Evolutionary conservation across 2,329 filamentous ascomycete species (phyloP).

Genomic region (Neonectria ditissima): DNA sequence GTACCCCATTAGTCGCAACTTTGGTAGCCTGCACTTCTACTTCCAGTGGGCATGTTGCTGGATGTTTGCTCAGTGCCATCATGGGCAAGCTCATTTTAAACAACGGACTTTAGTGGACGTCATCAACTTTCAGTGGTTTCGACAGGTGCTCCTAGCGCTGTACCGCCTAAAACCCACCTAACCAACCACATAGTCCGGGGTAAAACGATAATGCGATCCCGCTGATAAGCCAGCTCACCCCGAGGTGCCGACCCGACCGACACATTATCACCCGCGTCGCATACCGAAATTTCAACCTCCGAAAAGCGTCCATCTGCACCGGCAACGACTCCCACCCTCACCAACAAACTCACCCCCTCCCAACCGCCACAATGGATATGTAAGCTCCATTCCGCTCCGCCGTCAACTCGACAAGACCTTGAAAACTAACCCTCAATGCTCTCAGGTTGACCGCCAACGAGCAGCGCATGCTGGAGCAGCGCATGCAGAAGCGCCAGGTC

Average conservation of each 20-base stretch:
- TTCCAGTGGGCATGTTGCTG: too few species aligned
- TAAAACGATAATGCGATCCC: slow-evolving; percentile 49
- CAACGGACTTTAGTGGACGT: neutral
- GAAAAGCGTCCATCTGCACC: slow-evolving; percentile 30
- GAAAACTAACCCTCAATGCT: slow-evolving; percentile 32
- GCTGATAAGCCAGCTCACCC: slow-evolving; percentile 41
- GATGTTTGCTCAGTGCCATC: neutral
- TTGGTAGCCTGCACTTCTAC: too few species aligned
- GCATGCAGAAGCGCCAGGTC: slow-evolving; percentile 98
- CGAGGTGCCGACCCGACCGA: slow-evolving; percentile 23
- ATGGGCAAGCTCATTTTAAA: too few species aligned
- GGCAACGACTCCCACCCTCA: slow-evolving; percentile 21
- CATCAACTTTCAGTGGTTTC: neutral
- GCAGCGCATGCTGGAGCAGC: slow-evolving; percentile 91
- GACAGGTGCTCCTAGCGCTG: neutral
- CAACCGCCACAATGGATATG: slow-evolving; percentile 47
- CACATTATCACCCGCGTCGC: slow-evolving; percentile 35
- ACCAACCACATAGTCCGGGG: slow-evolving; percentile 28
- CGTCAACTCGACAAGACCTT: neutral
- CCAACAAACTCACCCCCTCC: slow-evolving; percentile 18
- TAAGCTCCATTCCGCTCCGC: slow-evolving; percentile 22
- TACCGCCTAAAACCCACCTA: neutral
- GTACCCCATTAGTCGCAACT: too few species aligned
- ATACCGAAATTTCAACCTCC: slow-evolving; percentile 47
- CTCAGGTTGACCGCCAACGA: slow-evolving; percentile 78